These are phyloP conservation scores for Avena insularis DNA, from an alignment of 176 grass and related monocot genomes.

Conservation along the genomic window DNA sequence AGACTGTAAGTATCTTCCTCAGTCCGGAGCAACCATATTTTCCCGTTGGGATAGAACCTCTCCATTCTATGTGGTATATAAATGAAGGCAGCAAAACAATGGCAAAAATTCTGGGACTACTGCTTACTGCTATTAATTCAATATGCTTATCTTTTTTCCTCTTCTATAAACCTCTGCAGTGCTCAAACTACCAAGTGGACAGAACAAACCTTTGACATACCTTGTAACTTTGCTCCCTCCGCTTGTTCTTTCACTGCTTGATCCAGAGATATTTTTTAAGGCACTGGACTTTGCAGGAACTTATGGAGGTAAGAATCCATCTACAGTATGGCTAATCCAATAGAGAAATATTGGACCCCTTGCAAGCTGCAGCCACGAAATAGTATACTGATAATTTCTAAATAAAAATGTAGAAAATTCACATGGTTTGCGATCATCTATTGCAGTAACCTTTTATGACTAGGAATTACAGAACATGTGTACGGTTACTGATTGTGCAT, in stretches of 20 bases:
- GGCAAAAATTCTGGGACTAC: not conserved
- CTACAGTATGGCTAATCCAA: not conserved
- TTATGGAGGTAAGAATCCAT: conserved; percentile 82
- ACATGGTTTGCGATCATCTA: conserved; percentile 12
- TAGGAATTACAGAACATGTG: not conserved
- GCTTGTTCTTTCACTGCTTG: conserved; percentile 73
- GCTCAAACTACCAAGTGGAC: conserved; percentile 84
- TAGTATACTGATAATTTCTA: conserved; percentile 8
- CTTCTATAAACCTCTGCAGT: conserved; percentile 58
- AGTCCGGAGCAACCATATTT: conserved; percentile 14
- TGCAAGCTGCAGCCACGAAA: conserved; percentile 6
- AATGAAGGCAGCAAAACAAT: not conserved
- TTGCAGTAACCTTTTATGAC: conserved; percentile 24
- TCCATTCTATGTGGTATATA: not conserved
- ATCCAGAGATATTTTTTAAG: conserved; percentile 98
- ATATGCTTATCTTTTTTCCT: not conserved
- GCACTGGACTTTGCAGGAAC: conserved; percentile 99
- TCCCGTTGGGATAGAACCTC: conserved; percentile 19
- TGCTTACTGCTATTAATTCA: conserved; percentile 7
- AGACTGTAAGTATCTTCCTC: conserved; percentile 78
- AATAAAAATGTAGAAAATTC: not conserved
- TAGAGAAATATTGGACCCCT: not conserved
- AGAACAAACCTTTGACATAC: conserved; percentile 77
- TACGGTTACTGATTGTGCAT: not conserved
- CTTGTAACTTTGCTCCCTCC: conserved; percentile 83